Base-by-base conservation (phyloP, 768 basidiomycete genomes). In the Termitomyces sp. region DNA sequence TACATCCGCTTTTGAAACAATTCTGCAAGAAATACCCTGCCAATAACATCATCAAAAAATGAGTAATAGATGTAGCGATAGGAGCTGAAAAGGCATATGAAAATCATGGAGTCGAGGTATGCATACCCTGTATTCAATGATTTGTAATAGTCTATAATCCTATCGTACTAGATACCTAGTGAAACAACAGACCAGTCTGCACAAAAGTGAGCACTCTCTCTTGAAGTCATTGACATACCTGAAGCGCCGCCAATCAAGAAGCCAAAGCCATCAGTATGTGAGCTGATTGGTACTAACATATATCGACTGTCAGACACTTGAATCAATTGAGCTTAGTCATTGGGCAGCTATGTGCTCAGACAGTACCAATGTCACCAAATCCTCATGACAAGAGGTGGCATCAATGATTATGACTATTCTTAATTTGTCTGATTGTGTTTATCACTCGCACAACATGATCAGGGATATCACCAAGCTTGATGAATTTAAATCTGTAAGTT, bases 1-100 rank as follows among this genome's bases (percentile, higher is more conserved):
- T 55, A 12, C 54, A 55, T 13, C 54, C 38, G 9, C 22, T 55
- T 22, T 16, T 40, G 1, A 11, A 53, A 22, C 35, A 53, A 5
- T 53, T 53, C 52, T 38, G 52, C 36, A 33, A 53, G 18, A 7
- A 20, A 45, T 20, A 28, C 16, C 54, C 38, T 9, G 9, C 35
- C 52, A 55, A 55, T 9, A 40, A 40, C 54, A 40, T 55, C 22
- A 55, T 40, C 16, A 40, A 55, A 20, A 55, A 55, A 7, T 55
- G 54, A 22, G 39, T 42, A 24, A 28, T 55, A 4, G 8, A 45
- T 45, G 44, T 20, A 3, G n/a, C 8, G 1, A 45, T 45, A 45
- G 44, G n/a, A 20, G 44, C 53, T 5, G 53, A 54, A 24, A 54
- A 39, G 12, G 36, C 11, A 15, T 40, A 39, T 15, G 7, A 22